Base-by-base conservation (phyloP, 768 basidiomycete genomes). In the Podaxis mareebaensis region DNA sequence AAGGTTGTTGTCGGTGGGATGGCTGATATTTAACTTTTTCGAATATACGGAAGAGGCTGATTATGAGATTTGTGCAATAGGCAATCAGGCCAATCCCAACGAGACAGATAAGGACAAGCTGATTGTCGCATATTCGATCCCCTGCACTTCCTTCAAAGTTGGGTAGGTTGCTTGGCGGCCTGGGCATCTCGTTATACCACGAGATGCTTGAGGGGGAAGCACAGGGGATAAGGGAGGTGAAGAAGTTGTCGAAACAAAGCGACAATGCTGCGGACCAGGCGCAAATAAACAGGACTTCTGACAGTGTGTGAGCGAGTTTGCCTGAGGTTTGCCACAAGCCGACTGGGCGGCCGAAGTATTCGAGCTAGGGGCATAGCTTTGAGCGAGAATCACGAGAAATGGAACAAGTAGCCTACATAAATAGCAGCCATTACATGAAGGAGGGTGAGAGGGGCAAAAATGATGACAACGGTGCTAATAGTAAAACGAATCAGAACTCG, bases 201-300 rank as follows among this genome's bases (percentile, higher is more conserved):
- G 86, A 79, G 15, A 80, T 87, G 42, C 75, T 78, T 20, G 82
- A 81, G 3, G 76, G 68, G 3, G 87, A 78, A 0, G 90, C 84
- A 68, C 95, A 96, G 36, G 91, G 88, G 52, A 96, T 84, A 24
- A 87, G 77, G 3, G 93, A 92, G 4, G 93, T 95, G 77, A 95
- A 94, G 75, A 89, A 94, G 71, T 96, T 93, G 80, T 96, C 93
- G 76, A 96, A 93, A 65, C 85, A 87, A 58, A 96, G 88, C 17
- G 93, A 92, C 59, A 96, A 82, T 15, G 91, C 88, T 36, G 93
- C 91, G 62, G 92, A 93, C 93, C 94, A 96, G n/a, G 90, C 85
- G 75, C 94, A 96, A 68, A 95, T 94, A 73, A 93, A 95, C 60
- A 93, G 79, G 51, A 95, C 90, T 78, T 96, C 95, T 52, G 87